Conservation (phyloP, 2,329 filamentous ascomycete genomes). For the Trichoderma semiorbis region DNA sequence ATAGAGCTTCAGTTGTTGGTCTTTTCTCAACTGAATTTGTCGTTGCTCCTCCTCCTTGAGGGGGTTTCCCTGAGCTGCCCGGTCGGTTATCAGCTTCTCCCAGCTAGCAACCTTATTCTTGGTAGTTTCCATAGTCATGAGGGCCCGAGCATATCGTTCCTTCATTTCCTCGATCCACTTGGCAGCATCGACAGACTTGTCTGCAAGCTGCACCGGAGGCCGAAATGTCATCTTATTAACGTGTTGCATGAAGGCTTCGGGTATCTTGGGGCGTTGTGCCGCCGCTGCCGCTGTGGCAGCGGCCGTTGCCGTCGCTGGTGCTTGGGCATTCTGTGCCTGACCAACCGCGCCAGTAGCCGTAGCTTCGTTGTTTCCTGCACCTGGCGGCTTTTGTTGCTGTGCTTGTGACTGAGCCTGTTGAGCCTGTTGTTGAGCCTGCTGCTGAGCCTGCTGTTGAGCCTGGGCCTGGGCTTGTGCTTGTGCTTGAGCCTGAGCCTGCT, state of each 20-base stretch:
- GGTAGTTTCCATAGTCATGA: slow-evolving; percentile 48
- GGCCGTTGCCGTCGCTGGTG: slow-evolving; percentile 18
- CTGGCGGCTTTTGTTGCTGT: slow-evolving; percentile 18
- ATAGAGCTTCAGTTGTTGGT: slow-evolving; percentile 43
- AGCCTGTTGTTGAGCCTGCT: slow-evolving; percentile 12
- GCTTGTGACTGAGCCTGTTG: slow-evolving; percentile 23
- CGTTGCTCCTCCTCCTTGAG: slow-evolving; percentile 47
- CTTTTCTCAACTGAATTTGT: slow-evolving; percentile 42
- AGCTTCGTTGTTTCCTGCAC: neutral
- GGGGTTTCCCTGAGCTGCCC: slow-evolving; percentile 41
- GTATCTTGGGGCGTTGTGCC: slow-evolving; percentile 34
- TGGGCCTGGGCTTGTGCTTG: slow-evolving; percentile 23
- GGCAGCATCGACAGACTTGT: slow-evolving; percentile 42
- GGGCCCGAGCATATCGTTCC: slow-evolving; percentile 44
- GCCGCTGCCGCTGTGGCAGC: slow-evolving; percentile 17
- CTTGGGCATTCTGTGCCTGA: slow-evolving; percentile 25
- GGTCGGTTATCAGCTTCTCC: slow-evolving; percentile 42
- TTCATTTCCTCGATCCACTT: slow-evolving; percentile 50
- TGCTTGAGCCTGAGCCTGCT: slow-evolving; percentile 23
- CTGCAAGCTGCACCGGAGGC: slow-evolving; percentile 40
- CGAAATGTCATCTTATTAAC: slow-evolving; percentile 47
- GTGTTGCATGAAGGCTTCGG: slow-evolving; percentile 45
- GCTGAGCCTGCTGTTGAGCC: slow-evolving; percentile 12
- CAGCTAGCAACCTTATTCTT: slow-evolving; percentile 40
- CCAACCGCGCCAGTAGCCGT: slow-evolving; percentile 16